phyloP scores from a whole-genome alignment of 441 rosid genomes.

The Raphanus hybrid region DNA sequence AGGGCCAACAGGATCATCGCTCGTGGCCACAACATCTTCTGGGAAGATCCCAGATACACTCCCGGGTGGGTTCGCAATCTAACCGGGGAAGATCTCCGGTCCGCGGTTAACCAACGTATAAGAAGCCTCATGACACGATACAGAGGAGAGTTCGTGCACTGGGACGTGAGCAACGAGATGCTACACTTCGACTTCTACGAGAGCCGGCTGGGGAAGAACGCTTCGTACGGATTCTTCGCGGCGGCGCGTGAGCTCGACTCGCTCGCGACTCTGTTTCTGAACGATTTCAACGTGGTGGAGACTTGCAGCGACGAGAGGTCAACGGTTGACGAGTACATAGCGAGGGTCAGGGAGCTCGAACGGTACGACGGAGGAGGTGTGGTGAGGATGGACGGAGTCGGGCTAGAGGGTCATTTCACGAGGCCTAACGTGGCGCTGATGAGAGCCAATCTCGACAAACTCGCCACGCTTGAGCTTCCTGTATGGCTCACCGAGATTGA shows the following conservation, averaged over 20 bases:
- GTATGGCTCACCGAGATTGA: slow-evolving; percentile 91
- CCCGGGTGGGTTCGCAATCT: slow-evolving; percentile 67
- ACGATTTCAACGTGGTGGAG: slow-evolving; percentile 87
- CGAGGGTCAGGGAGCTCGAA: slow-evolving; percentile 59
- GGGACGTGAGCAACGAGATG: slow-evolving; percentile 96
- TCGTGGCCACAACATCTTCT: slow-evolving; percentile 89
- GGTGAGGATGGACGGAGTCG: slow-evolving; percentile 63
- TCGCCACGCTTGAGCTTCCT: slow-evolving; percentile 67
- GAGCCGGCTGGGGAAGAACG: slow-evolving; percentile 60
- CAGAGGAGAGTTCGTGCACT: slow-evolving; percentile 72
- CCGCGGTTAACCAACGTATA: slow-evolving; percentile 61
- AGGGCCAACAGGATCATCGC: slow-evolving; percentile 58
- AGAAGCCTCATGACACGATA: slow-evolving; percentile 75
- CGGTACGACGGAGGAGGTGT: slow-evolving; percentile 46
- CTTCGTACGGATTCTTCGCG: slow-evolving; percentile 61
- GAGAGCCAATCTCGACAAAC: slow-evolving; percentile 73
- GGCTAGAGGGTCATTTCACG: slow-evolving; percentile 76
- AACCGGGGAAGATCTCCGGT: slow-evolving; percentile 46
- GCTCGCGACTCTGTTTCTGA: slow-evolving; percentile 68
- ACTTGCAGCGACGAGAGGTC: slow-evolving; percentile 71
- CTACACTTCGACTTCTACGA: slow-evolving; percentile 85
- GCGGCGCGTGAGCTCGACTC: slow-evolving; percentile 65
- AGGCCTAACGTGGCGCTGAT: slow-evolving; percentile 67
- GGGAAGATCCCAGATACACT: slow-evolving; percentile 82
- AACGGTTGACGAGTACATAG: slow-evolving; percentile 65